These are phyloP conservation scores for Daphne laureola DNA, from an alignment of 441 rosid species.

Conservation along the genomic window DNA sequence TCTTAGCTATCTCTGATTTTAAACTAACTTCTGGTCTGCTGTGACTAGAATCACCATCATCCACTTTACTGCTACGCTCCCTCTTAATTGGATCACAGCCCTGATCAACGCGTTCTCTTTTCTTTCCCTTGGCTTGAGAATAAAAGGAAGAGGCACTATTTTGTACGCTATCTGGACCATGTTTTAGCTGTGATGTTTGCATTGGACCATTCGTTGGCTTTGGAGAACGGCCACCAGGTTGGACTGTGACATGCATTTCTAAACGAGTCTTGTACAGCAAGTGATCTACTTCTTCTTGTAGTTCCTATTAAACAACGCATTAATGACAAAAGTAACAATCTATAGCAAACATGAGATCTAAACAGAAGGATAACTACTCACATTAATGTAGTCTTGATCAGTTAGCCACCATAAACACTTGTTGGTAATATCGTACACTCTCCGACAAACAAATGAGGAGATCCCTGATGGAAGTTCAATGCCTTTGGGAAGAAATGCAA, in stretches of 20 bases:
- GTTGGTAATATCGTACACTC: conserved; percentile 73
- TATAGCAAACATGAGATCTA: not conserved
- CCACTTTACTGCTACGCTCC: conserved; percentile 52
- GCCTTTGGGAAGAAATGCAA: conserved; percentile 74
- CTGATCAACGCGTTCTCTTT: conserved; percentile 87
- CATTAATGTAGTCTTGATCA: conserved; percentile 79
- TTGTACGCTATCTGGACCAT: conserved; percentile 53
- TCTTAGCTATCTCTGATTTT: conserved; percentile 65
- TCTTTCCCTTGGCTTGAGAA: conserved; percentile 86
- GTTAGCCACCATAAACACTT: conserved; percentile 90
- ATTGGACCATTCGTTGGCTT: conserved; percentile 72
- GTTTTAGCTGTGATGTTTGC: conserved; percentile 56
- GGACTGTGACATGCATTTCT: conserved; percentile 79
- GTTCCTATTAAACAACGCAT: conserved; percentile 38
- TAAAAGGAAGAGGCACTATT: conserved; percentile 43
- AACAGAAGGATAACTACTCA: conserved; percentile 27
- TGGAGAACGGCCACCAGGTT: conserved; percentile 84
- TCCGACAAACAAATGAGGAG: conserved; percentile 76
- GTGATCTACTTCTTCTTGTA: conserved; percentile 80
- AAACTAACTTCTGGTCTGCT: conserved; percentile 44
- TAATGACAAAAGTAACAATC: not conserved
- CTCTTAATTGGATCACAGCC: conserved; percentile 63
- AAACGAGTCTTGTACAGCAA: conserved; percentile 52
- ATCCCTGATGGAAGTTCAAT: conserved; percentile 71
- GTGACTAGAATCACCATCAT: conserved; percentile 54